These are phyloP conservation scores for Pestalotiopsis sp. DNA, from an alignment of 2,329 filamentous ascomycete genomes.

Conservation along the genomic window DNA sequence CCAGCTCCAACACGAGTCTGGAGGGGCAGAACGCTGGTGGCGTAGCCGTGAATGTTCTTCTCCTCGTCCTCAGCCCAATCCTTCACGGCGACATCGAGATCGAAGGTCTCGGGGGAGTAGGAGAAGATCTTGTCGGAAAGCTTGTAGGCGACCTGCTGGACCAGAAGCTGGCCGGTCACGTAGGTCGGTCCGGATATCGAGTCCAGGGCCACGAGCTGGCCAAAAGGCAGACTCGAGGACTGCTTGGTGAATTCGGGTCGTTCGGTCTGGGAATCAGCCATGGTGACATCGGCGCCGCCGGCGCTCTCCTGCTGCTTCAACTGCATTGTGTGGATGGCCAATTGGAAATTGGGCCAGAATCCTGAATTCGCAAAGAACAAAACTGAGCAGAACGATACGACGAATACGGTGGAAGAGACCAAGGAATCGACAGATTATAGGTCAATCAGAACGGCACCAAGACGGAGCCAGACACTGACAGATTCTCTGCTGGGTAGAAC, in stretches of 20 bases:
- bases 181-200: slow-evolving; percentile 87
- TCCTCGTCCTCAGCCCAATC: slow-evolving; percentile 73
- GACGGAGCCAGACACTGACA: background rate
- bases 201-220: slow-evolving; percentile 55
- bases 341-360: background rate
- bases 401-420: slow-evolving; percentile 8
- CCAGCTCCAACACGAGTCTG: slow-evolving; percentile 90
- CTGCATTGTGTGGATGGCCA: slow-evolving; percentile 26
- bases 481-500: background rate
- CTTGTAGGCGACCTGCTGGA: slow-evolving; percentile 94
- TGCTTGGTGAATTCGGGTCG: slow-evolving; percentile 40
- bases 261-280: slow-evolving; percentile 32
- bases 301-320: slow-evolving; percentile 42
- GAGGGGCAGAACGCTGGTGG: slow-evolving; percentile 76
- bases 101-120: slow-evolving; percentile 92
- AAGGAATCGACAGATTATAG: background rate
- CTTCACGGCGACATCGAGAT: slow-evolving; percentile 82
- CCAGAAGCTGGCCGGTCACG: slow-evolving; percentile 86
- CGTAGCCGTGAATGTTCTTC: slow-evolving; percentile 80
- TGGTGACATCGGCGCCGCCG: slow-evolving; percentile 33
- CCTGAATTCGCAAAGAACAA: background rate
- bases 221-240: slow-evolving; percentile 60
- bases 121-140: slow-evolving; percentile 97
- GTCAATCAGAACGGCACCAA: slow-evolving; percentile 16
- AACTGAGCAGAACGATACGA: slow-evolving; percentile 5